Evolutionary conservation across 257 asterid species (phyloP).

Genomic region (Catharanthus roseus): DNA sequence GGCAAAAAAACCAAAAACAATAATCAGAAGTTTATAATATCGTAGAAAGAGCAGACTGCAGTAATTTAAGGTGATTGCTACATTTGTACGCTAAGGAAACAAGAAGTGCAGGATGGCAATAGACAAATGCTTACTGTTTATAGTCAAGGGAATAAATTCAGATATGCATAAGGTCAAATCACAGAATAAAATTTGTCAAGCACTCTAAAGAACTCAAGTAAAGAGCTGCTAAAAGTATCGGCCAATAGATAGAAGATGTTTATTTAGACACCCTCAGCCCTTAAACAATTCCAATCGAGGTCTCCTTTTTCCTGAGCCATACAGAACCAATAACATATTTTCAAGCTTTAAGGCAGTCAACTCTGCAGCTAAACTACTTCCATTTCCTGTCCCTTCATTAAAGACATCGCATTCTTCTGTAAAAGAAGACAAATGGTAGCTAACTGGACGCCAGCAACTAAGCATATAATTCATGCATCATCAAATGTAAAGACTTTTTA

Average conservation of each 20-base stretch:
- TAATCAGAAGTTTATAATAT: constrained; percentile 6
- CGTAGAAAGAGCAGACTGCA: background rate
- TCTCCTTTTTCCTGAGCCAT: background rate
- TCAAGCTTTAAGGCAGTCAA: background rate
- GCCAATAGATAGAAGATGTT: background rate
- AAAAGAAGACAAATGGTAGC: background rate
- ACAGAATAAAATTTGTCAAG: background rate
- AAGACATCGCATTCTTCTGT: background rate
- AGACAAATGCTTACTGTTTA: background rate
- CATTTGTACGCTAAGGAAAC: background rate
- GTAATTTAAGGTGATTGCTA: background rate
- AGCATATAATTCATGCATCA: background rate
- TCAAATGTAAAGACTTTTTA: no score
- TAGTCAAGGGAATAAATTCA: background rate
- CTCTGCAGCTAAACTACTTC: background rate
- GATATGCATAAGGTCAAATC: background rate
- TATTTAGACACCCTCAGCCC: background rate
- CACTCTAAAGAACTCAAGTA: background rate
- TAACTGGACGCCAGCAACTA: background rate
- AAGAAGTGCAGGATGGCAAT: background rate
- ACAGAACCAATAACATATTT: background rate
- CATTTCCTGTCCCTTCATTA: background rate
- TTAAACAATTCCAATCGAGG: background rate
- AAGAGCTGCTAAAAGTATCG: background rate
- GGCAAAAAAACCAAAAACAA: constrained; percentile 17